Base-by-base conservation (phyloP, 2,329 filamentous ascomycete genomes). In the Colletotrichum cuscutae region DNA sequence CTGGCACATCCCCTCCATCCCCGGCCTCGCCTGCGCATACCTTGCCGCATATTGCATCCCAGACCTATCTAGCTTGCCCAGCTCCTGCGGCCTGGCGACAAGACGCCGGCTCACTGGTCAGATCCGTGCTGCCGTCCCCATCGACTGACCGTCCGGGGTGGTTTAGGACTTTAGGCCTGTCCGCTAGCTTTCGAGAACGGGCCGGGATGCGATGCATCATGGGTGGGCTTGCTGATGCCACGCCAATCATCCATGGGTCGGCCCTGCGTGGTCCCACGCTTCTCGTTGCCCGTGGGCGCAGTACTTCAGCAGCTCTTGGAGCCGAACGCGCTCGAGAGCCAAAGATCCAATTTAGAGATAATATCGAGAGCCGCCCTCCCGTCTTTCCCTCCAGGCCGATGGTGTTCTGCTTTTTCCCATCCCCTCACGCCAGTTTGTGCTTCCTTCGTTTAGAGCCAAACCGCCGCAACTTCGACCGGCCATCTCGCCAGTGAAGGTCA, bases 401-500 rank as follows among this genome's bases (percentile, higher is more conserved):
- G 66, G 67, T 46, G 49, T 54, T 61, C 28, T 32, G 54, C 37
- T 53, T 37, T 42, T 57, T n/a, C 49, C 66, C 70, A 71, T 54
- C 60, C 70, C 35, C 32, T 24, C 49, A 28, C 30, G 56, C 19
- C 61, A 54, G 30, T 61, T 46, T 37, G 56, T 67, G 71, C 68
- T 73, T 71, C 71, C 71, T 69, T 73, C 71, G 30, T 73, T 56
- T 61, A 57, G 9, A 65, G 32, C 57, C 53, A 22, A 60, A 56
- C 28, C 1, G 49, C 32, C 2, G 57, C 59, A 59, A 37, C 65
- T 65, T 64, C 59, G 60, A 60, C 54, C 53, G 59, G 70, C 53
- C 70, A 54, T 56, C 58, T 49, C 12, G 70, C 49, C 70, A 8
- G 59, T 54, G 65, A 69, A 56, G 56, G 8, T 15, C 28, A 72